A percentile compares a stretch with the other conserved stretches of the same genome.
phyloP scores from a whole-genome alignment of 1,284 basidiomycete species.

The Athelia psychrophila region DNA sequence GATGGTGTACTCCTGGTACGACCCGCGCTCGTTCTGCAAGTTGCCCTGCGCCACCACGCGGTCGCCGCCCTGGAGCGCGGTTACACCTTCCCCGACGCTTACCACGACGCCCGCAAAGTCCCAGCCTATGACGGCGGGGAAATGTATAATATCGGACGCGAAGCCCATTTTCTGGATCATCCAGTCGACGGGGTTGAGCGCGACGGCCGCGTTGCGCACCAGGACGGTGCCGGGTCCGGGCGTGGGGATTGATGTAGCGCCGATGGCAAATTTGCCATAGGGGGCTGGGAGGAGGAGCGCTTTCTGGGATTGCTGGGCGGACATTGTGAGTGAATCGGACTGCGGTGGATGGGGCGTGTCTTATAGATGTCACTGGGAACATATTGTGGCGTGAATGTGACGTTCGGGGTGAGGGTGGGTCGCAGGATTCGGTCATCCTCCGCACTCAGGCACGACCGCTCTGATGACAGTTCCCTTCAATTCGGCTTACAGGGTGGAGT shows the following conservation, averaged over 20 bases:
- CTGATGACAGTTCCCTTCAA: too few relatives aligned
- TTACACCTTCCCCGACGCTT: slow-evolving; percentile 40
- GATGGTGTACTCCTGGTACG: not conserved
- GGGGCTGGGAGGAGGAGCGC: not conserved
- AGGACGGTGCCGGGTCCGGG: slow-evolving; percentile 28
- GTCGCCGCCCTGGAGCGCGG: slow-evolving; percentile 41
- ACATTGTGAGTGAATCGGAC: too few relatives aligned
- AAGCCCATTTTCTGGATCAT: slow-evolving; percentile 28
- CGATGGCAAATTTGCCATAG: slow-evolving; percentile 3
- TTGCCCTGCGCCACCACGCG: slow-evolving; percentile 34
- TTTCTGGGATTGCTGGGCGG: too few relatives aligned
- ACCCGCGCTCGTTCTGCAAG: not conserved
- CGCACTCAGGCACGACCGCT: too few relatives aligned
- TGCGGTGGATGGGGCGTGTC: too few relatives aligned
- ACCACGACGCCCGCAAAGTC: slow-evolving; percentile 48
- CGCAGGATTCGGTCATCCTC: too few relatives aligned
- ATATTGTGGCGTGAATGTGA: too few relatives aligned
- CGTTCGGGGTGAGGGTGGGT: too few relatives aligned
- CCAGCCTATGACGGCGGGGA: slow-evolving; percentile 38
- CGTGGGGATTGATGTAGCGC: slow-evolving; percentile 11
- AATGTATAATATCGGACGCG: slow-evolving; percentile 20
- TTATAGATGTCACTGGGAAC: too few relatives aligned
- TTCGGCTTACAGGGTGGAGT: too few relatives aligned
- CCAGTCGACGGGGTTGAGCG: too few relatives aligned
- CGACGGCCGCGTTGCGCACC: slow-evolving; percentile 29